Conservation (phyloP, 805 yeast species). For the Kodamaea nitidulidarum region DNA sequence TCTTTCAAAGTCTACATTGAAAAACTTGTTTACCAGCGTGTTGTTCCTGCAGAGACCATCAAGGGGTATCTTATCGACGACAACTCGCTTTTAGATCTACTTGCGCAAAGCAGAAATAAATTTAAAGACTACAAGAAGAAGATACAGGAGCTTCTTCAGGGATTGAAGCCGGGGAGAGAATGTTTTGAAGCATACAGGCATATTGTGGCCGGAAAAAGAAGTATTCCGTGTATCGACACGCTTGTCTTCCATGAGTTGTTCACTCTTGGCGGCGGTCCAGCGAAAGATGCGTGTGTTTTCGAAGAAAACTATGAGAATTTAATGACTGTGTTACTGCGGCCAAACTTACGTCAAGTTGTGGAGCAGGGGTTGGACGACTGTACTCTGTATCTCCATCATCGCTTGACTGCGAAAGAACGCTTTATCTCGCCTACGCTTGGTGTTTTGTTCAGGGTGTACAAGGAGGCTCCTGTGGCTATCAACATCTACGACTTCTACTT, state of each 20-base stretch:
- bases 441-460: constrained; percentile 60
- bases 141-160: constrained; percentile 23
- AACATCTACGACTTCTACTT: constrained; percentile 65
- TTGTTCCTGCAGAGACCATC: constrained; percentile 11
- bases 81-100: constrained; percentile 12
- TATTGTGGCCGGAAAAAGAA: constrained; percentile 4
- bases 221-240: background rate
- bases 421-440: constrained; percentile 45
- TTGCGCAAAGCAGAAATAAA: constrained; percentile 15
- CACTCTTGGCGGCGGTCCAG: constrained; percentile 25
- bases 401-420: constrained; percentile 4
- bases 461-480: constrained; percentile 71
- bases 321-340: constrained; percentile 36
- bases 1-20: constrained; percentile 37
- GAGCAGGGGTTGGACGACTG: constrained; percentile 32
- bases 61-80: constrained; percentile 15
- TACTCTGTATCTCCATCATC: constrained; percentile 18
- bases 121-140: constrained; percentile 24
- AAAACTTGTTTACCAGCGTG: constrained; percentile 10
- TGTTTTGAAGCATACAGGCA: constrained; percentile 27
- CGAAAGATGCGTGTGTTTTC: constrained; percentile 12
- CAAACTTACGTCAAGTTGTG: constrained; percentile 28
- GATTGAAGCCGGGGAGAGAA: constrained; percentile 8
- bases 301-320: constrained; percentile 38
- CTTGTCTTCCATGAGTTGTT: constrained; percentile 31